Base-by-base conservation (phyloP, 208 protist species). In the Trypanosoma melophagium region DNA sequence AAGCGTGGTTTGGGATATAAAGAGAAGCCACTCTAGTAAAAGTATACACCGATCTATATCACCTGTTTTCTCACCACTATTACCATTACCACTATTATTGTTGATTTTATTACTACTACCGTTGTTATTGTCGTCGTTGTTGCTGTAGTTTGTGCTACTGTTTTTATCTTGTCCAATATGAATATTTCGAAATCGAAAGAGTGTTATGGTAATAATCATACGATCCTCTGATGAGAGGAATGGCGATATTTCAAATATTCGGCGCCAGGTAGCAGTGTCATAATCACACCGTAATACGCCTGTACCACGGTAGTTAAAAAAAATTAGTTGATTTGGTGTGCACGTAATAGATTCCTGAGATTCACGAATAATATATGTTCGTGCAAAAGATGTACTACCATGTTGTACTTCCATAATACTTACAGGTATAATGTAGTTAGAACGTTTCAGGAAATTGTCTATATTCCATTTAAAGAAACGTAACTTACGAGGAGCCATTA, bases 231-330 rank as follows among this genome's bases (percentile, higher is more conserved):
- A 77, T 3, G 60, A 71, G 24, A 92, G 69, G 50, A 71, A 70
- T 35, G 70, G 62, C 8, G 74, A 70, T n/a, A 70, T 25, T 25
- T 88, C 76, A 44, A 89, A 89, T 38, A 92, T 68, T n/a, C 74
- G 72, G 12, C 60, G 71, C 86, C 86, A 92, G 47, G 77, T 83
- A 17, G 68, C 64, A 22, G 72, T 69, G 58, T 92, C 86, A 72
- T 87, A 84, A 71, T 92, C 86, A 70, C 79, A 92, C 21, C 78
- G 81, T 42, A 82, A 56, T 19, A 85, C 66, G 21, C 72, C 80
- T n/a, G 69, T 52, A 40, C 75, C 86, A 50, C 75, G 74, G 35
- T 76, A 60, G 59, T 92, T 85, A 66, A 92, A 87, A 76, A 83
- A 89, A 25, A 71, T 74, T 10, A 80, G 35, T 12, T 41, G 8